Conservation (phyloP, 1,284 basidiomycete species). For the Sporisorium scitamineum region DNA sequence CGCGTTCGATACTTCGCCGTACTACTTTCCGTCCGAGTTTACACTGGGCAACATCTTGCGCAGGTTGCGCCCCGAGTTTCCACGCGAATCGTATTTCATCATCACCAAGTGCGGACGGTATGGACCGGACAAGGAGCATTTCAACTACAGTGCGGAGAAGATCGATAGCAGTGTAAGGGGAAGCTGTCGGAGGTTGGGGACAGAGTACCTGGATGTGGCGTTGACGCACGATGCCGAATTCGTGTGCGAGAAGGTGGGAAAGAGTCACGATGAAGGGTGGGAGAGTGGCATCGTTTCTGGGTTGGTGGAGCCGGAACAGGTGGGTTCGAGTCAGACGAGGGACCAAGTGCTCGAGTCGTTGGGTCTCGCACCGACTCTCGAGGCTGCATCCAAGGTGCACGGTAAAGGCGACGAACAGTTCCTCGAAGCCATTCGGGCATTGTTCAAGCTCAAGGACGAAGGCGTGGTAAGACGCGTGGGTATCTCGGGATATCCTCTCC, state of each 20-base stretch:
- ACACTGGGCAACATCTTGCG: constrained; percentile 78
- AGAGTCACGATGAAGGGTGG: constrained; percentile 62
- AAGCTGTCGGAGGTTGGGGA: constrained; percentile 81
- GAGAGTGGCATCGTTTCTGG: constrained; percentile 52
- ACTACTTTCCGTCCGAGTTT: constrained; percentile 91
- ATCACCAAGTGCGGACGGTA: constrained; percentile 93
- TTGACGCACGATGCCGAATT: constrained; percentile 93
- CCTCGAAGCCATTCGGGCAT: constrained; percentile 79
- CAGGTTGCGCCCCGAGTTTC: constrained; percentile 56
- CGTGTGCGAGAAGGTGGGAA: constrained; percentile 76
- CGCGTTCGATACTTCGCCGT: constrained; percentile 84
- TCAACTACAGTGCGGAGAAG: constrained; percentile 82
- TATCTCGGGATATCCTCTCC: constrained; percentile 90
- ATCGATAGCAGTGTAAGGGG: constrained; percentile 80
- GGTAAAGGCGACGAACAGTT: constrained; percentile 85
- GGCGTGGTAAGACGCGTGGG: constrained; percentile 85
- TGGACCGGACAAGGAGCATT: constrained; percentile 75
- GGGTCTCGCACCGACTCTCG: constrained; percentile 67
- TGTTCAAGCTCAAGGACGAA: constrained; percentile 81
- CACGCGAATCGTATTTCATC: constrained; percentile 70
- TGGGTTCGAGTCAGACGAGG: constrained; percentile 6
- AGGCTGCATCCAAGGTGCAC: constrained; percentile 75
- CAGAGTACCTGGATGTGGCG: constrained; percentile 71
- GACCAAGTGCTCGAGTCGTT: constrained; percentile 56
- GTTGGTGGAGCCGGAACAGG: constrained; percentile 20